Percentiles rank a stretch among this genome's conserved stretches.
Evolutionary conservation across 345 rosid genomes (phyloP).

Genomic region (Cardamine occulta): DNA sequence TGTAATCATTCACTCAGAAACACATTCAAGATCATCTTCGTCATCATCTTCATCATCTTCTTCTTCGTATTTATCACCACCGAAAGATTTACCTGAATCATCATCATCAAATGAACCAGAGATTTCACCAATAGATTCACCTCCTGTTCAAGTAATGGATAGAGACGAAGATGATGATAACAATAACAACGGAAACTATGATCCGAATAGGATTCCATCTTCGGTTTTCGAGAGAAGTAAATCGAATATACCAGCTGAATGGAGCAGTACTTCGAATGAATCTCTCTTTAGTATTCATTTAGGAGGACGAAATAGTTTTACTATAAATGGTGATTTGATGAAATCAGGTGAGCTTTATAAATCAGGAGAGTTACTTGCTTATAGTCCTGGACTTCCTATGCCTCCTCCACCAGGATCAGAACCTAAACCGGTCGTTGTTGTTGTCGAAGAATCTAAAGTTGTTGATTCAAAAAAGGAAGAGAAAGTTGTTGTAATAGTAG

Average conservation of each 20-base stretch:
- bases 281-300: conserved; percentile 74
- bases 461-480: conserved; percentile 19
- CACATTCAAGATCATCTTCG: conserved; percentile 36
- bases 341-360: conserved; percentile 48
- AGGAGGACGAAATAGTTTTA: conserved; percentile 69
- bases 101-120: conserved; percentile 15
- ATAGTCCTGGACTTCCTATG: conserved; percentile 48
- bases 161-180: too few relatives aligned
- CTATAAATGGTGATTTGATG: conserved; percentile 25
- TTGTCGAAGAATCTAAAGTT: background rate
- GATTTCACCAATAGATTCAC: conserved; percentile 52
- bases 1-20: conserved; percentile 25
- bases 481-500: conserved; percentile 11
- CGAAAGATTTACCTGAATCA: conserved; percentile 46
- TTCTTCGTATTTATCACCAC: conserved; percentile 47
- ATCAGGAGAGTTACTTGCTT: conserved; percentile 48
- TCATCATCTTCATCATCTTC: conserved; percentile 47
- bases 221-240: conserved; percentile 55
- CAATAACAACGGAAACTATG: conserved; percentile 36
- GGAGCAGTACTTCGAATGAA: conserved; percentile 70
- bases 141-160: conserved; percentile 78
- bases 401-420: conserved; percentile 38
- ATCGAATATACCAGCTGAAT: conserved; percentile 52
- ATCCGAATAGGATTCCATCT: conserved; percentile 63
- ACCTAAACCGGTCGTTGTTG: background rate